Percentiles rank a stretch among this genome's conserved stretches.
Conservation (phyloP, 176 grass and related monocot genomes). For the Paspalum vaginatum region DNA sequence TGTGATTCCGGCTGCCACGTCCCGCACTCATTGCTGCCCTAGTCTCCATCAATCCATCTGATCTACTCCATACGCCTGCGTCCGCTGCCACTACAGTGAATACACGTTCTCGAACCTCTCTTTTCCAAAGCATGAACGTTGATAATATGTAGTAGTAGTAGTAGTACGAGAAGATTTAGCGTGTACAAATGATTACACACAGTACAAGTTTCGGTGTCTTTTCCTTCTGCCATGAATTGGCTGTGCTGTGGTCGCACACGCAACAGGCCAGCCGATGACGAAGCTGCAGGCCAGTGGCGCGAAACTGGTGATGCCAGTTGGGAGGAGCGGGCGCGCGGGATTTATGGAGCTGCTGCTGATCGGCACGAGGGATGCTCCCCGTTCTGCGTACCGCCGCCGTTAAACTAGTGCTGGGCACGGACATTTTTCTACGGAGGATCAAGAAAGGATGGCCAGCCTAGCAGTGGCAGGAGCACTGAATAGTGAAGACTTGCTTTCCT, state of each 20-base stretch:
- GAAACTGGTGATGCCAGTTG: not conserved
- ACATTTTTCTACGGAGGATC: not conserved
- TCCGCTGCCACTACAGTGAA: not conserved
- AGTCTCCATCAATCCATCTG: not conserved
- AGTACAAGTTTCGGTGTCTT: not conserved
- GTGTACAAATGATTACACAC: not conserved
- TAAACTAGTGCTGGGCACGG: slow-evolving; percentile 6
- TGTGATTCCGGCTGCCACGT: not conserved
- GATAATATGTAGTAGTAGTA: too few relatives aligned
- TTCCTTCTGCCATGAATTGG: not conserved
- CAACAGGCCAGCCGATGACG: not conserved
- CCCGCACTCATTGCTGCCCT: not conserved
- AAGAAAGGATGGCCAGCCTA: not conserved
- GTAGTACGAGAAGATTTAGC: too few relatives aligned
- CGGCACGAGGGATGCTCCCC: slow-evolving; percentile 57
- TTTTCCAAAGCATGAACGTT: not conserved
- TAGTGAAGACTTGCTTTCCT: too few relatives aligned
- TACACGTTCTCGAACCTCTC: not conserved
- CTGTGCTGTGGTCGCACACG: not conserved
- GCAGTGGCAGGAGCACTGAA: too few relatives aligned
- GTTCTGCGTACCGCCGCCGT: slow-evolving; percentile 1
- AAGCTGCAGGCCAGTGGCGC: too few relatives aligned
- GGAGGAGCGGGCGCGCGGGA: slow-evolving; percentile 25
- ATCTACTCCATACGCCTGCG: not conserved
- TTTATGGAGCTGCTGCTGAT: slow-evolving; percentile 33